phyloP scores from a whole-genome alignment of 352 stramenopile genomes.

The Thraustochytrium striatum region DNA sequence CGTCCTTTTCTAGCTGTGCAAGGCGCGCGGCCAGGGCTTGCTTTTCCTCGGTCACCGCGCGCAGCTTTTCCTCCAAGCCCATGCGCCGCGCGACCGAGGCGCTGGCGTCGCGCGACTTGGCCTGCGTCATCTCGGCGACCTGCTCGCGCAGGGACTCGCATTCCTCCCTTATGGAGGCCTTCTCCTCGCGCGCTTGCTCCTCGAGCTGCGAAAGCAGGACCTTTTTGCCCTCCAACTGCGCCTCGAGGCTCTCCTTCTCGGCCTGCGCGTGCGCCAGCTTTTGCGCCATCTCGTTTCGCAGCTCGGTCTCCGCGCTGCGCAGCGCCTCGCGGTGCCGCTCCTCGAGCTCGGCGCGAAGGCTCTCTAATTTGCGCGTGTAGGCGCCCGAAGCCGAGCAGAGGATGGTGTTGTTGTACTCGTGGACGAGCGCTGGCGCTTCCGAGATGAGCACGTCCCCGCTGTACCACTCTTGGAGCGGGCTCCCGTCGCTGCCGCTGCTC shows the following conservation, averaged over 20 bases:
- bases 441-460: neutral
- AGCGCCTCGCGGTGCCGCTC: too few species aligned
- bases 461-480: neutral
- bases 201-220: too few species aligned
- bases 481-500: slow-evolving; percentile 19
- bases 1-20: neutral
- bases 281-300: too few species aligned
- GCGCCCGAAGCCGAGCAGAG: neutral
- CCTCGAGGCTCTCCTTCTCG: too few species aligned
- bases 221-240: too few species aligned
- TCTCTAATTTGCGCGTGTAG: neutral
- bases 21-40: neutral
- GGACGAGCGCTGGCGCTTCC: slow-evolving; percentile 35
- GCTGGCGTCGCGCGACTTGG: neutral
- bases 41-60: neutral
- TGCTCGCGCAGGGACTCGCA: too few species aligned
- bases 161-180: too few species aligned
- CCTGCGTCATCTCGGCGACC: too few species aligned
- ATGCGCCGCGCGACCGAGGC: neutral
- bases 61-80: neutral
- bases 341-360: slow-evolving; percentile 5
- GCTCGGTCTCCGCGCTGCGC: too few species aligned
- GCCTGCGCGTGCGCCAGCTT: too few species aligned
- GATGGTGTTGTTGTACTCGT: slow-evolving; percentile 47
- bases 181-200: too few species aligned